These are phyloP conservation scores for Austropuccinia psidii DNA, from an alignment of 1,284 basidiomycete genomes.

Conservation along the genomic window DNA sequence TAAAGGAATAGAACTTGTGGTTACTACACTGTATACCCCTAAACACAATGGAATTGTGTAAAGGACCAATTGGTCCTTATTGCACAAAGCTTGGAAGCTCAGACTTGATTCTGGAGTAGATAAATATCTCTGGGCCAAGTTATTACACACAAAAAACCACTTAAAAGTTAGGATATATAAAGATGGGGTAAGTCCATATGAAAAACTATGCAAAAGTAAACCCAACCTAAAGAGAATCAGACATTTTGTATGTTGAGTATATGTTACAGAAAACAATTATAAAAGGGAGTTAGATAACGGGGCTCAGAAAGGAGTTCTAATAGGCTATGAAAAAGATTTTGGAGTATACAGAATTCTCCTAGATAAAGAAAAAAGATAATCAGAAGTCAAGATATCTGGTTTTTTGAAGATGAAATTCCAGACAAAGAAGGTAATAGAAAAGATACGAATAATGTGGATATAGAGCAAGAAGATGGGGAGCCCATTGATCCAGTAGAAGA, in stretches of 20 bases:
- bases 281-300: constrained; percentile 2
- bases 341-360: neutral
- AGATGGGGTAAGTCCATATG: neutral
- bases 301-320: constrained; percentile 1
- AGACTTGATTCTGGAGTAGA: neutral
- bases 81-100: constrained; percentile 1
- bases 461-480: neutral
- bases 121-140: constrained; percentile 9
- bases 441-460: neutral
- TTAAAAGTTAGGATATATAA: constrained; percentile 7
- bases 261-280: neutral
- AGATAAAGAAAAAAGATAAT: neutral
- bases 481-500: too few species aligned
- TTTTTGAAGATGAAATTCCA: neutral
- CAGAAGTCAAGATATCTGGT: constrained; percentile 2
- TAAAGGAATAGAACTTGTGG: constrained; percentile 4
- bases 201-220: neutral
- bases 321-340: constrained; percentile 12
- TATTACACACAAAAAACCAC: neutral
- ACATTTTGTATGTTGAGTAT: neutral
- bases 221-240: constrained; percentile 1
- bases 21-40: constrained; percentile 17
- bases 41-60: constrained; percentile 17
- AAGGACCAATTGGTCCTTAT: constrained; percentile 6
- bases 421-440: neutral